Evolutionary conservation across 2,329 filamentous ascomycete species (phyloP).

Genomic region (Rosellinia necatrix): DNA sequence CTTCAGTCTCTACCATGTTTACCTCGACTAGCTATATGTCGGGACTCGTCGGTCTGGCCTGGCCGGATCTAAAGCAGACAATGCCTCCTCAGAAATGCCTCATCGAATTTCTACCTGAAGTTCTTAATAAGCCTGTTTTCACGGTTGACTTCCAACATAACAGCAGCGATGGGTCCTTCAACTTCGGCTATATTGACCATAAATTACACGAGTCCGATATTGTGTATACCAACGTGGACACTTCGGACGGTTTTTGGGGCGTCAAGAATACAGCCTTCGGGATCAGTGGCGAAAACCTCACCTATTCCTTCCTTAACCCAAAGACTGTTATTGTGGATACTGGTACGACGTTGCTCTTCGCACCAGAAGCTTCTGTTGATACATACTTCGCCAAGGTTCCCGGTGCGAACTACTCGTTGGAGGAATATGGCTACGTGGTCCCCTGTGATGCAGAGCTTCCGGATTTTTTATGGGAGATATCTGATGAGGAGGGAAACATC

Average conservation of each 20-base stretch:
- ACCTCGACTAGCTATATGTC: constrained; percentile 50
- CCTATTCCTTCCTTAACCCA: constrained; percentile 47
- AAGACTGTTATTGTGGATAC: constrained; percentile 66
- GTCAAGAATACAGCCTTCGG: constrained; percentile 44
- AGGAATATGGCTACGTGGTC: constrained; percentile 57
- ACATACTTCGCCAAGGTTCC: constrained; percentile 64
- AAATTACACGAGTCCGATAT: constrained; percentile 47
- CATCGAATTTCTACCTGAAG: constrained; percentile 49
- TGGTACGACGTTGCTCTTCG: constrained; percentile 68
- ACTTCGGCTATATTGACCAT: constrained; percentile 56
- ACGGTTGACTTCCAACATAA: constrained; percentile 55
- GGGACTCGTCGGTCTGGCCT: constrained; percentile 58
- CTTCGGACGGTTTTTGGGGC: constrained; percentile 53
- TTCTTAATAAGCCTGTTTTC: constrained; percentile 51
- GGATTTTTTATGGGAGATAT: constrained; percentile 59
- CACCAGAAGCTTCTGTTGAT: constrained; percentile 59
- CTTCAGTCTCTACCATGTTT: constrained; percentile 48
- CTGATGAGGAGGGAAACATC: constrained; percentile 46
- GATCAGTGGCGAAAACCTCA: constrained; percentile 39
- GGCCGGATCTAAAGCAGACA: constrained; percentile 51
- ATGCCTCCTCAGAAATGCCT: constrained; percentile 49
- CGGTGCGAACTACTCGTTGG: constrained; percentile 53
- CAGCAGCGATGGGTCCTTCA: constrained; percentile 51
- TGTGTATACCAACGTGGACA: constrained; percentile 56
- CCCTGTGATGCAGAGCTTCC: constrained; percentile 63